phyloP scores from a whole-genome alignment of 441 rosid species.

The Lepidium campestre region DNA sequence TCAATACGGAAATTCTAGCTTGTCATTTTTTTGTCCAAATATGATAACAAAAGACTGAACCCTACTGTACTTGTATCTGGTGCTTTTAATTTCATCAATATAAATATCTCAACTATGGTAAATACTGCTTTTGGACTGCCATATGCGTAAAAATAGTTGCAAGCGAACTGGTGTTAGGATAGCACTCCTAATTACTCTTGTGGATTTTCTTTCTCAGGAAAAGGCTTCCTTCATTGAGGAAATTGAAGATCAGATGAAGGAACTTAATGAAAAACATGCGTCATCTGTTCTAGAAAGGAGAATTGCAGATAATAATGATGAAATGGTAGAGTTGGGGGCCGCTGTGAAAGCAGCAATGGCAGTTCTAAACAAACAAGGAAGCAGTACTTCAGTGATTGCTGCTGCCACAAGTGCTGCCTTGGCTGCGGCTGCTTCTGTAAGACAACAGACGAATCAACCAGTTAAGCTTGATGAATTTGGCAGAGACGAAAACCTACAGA shows the following conservation, averaged over 20 bases:
- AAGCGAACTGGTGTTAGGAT: background rate
- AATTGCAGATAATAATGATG: conserved; percentile 75
- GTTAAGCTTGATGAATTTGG: conserved; percentile 87
- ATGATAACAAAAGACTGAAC: background rate
- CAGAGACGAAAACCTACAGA: conserved; percentile 77
- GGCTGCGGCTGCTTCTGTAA: conserved; percentile 60
- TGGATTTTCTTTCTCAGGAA: conserved; percentile 39
- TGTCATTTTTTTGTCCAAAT: background rate
- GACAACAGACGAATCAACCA: conserved; percentile 49
- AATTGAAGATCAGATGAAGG: conserved; percentile 84
- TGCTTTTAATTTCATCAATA: background rate
- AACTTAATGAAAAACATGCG: conserved; percentile 74
- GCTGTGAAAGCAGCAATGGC: conserved; percentile 77
- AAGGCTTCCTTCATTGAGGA: conserved; percentile 88
- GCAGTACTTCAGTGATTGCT: conserved; percentile 46
- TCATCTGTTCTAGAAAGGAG: conserved; percentile 67
- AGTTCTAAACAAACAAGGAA: conserved; percentile 59
- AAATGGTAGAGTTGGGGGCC: conserved; percentile 73
- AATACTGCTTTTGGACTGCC: background rate
- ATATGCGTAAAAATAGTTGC: background rate
- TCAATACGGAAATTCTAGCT: background rate
- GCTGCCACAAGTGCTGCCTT: conserved; percentile 73
- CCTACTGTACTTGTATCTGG: background rate
- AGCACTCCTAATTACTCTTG: background rate
- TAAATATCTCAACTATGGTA: background rate